Evolutionary conservation across 768 basidiomycete species (phyloP), one percentile per base, ranked within the genome.

Genomic region (Leccinum boreale): DNA sequence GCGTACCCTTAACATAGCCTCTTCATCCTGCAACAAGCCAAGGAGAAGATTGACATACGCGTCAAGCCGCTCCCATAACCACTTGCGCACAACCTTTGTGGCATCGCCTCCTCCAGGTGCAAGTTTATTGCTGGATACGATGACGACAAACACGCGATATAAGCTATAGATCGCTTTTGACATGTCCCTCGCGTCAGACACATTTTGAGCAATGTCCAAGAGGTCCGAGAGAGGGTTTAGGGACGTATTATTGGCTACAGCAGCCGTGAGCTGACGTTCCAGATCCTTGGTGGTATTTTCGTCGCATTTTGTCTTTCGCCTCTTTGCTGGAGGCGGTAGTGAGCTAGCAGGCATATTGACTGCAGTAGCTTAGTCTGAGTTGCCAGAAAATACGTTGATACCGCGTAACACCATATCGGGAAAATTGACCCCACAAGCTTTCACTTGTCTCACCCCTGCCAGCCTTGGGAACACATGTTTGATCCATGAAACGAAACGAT

Each of bases 171-270:
- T 80, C 2, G 83, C 86, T 68, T 89, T 93, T 56, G 81, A 89
- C 14, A 85, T 81, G 28, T 82, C 78, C 61, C 79, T 79, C 0
- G 89, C 75, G 42, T 84, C 79, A 44, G 75, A 64, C 2, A 78
- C 70, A 17, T 74, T 70, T 29, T 77, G 70, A 1, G 85, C 78
- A 29, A 92, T 71, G 15, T 82, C 75, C 53, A 93, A 69, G 8
- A 97, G 83, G 70, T 93, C 89, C 12, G 86, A 83, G 21, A 97
- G 72, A 28, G 81, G 75, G 66, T 97, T 98, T 45, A 97, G 78
- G 19, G 92, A 90, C 14, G 76, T 63, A 60, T 85, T 81, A 6
- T 75, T 65, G 8, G 78, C 66, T 4, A 86, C 74, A 0, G 90
- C 84, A 1, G 73, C 57, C 0, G 79, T 83, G 19, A 94, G 73